Conservation (phyloP, 177 flowering plant genomes). For the Telopea speciosissima region DNA sequence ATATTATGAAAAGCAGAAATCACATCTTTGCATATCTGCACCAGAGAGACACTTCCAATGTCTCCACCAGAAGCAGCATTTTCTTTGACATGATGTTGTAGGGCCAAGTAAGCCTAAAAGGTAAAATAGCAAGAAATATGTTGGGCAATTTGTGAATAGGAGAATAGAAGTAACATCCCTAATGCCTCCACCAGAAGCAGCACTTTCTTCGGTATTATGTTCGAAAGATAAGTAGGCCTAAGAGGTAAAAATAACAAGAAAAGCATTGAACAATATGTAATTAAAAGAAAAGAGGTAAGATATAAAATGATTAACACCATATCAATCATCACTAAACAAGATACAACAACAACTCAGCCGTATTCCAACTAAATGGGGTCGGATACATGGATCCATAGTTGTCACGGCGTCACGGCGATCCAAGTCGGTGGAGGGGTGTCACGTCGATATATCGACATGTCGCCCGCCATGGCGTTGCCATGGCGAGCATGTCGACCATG, state of each 20-base stretch:
- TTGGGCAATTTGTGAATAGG: not conserved
- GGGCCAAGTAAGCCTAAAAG: conserved; percentile 47
- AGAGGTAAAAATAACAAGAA: conserved; percentile 6
- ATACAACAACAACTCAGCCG: too few relatives aligned
- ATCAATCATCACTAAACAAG: too few relatives aligned
- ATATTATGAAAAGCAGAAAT: conserved; percentile 54
- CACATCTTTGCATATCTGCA: conserved; percentile 44
- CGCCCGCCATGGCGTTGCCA: too few relatives aligned
- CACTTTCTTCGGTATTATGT: conserved; percentile 11
- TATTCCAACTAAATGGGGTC: too few relatives aligned
- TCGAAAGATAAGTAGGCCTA: conserved; percentile 49
- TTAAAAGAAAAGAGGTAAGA: not conserved
- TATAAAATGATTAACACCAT: not conserved
- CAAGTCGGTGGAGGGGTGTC: too few relatives aligned
- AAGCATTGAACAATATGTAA: not conserved
- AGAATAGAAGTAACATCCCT: conserved; percentile 7
- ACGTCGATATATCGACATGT: too few relatives aligned
- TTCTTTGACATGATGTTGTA: conserved; percentile 14
- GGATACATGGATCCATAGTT: too few relatives aligned
- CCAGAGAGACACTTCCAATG: conserved; percentile 24
- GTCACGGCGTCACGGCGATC: too few relatives aligned
- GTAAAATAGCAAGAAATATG: conserved; percentile 4
- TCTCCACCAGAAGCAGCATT: conserved; percentile 20
- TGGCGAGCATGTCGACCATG: too few relatives aligned
- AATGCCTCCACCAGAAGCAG: conserved; percentile 19